Percentiles rank a stretch among this genome's conserved stretches.
phyloP scores from a whole-genome alignment of 169 alveolate genomes.

The Plasmodium relictum region DNA sequence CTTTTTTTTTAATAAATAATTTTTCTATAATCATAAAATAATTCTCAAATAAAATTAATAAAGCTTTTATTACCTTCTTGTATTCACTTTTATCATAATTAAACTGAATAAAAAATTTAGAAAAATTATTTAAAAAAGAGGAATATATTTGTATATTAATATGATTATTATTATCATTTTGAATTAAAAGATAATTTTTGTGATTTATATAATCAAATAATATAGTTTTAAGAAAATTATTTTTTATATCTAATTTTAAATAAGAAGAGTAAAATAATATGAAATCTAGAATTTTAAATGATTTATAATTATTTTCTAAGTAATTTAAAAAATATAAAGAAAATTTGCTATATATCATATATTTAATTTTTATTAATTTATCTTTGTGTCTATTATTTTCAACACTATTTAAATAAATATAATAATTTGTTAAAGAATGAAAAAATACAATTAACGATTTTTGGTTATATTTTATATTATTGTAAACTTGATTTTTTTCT shows the following conservation, averaged over 20 bases:
- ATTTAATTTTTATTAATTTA: conserved; percentile 5
- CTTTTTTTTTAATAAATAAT: conserved; percentile 5
- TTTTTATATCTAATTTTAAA: conserved; percentile 23
- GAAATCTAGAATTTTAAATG: conserved; percentile 9
- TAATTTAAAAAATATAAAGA: not conserved
- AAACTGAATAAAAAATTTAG: conserved; percentile 42
- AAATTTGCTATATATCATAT: conserved; percentile 20
- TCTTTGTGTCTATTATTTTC: conserved; percentile 16
- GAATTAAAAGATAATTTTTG: not conserved
- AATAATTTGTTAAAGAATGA: conserved; percentile 46
- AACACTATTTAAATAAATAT: conserved; percentile 23
- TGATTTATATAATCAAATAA: conserved; percentile 14
- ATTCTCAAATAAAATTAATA: conserved; percentile 46
- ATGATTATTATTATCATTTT: not conserved
- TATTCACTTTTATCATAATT: conserved; percentile 20
- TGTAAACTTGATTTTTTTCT: not conserved
- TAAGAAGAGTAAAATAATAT: conserved; percentile 21
- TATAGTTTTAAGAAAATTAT: not conserved
- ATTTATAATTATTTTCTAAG: conserved; percentile 12
- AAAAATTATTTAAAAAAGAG: conserved; percentile 35
- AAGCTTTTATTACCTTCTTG: conserved; percentile 15
- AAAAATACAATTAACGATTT: conserved; percentile 48
- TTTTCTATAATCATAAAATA: conserved; percentile 9
- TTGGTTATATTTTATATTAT: conserved; percentile 15
- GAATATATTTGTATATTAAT: conserved; percentile 29